Evolutionary conservation across 305 asterid species (phyloP).

Genomic region (Fraxinus velutina): DNA sequence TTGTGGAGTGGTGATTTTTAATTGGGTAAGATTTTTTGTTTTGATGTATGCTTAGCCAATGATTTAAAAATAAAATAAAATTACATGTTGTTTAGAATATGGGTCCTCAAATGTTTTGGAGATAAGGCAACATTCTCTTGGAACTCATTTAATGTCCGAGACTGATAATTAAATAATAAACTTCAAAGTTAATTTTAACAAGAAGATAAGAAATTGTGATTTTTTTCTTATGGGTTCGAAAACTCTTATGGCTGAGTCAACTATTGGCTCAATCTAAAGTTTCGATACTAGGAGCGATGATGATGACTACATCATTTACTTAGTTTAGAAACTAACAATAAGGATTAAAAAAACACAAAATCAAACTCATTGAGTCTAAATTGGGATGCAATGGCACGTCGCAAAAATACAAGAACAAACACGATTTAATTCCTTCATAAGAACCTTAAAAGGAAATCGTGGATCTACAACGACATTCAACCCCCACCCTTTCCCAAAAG

Average conservation of each 20-base stretch:
- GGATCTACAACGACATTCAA: not conserved
- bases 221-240: conserved; percentile 12
- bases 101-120: not conserved
- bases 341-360: conserved; percentile 44
- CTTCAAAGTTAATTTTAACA: not conserved
- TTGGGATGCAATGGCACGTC: conserved; percentile 45
- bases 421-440: not conserved
- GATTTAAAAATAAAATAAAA: not conserved
- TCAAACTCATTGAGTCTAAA: conserved; percentile 43
- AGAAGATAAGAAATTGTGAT: conserved; percentile 7
- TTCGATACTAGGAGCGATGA: conserved; percentile 39
- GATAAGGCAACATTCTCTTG: not conserved
- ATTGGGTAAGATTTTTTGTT: not conserved
- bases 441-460: not conserved
- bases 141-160: not conserved
- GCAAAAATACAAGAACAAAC: not conserved
- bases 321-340: conserved; percentile 32
- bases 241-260: conserved; percentile 31
- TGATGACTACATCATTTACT: conserved; percentile 35
- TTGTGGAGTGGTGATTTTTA: not conserved
- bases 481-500: not conserved
- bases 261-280: conserved; percentile 33
- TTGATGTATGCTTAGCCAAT: not conserved
- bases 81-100: not conserved
- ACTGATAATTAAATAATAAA: not conserved